Percentiles rank a stretch among this genome's conserved stretches.
Conservation (phyloP, 148 eudicot species). For the Chenopodium album region DNA sequence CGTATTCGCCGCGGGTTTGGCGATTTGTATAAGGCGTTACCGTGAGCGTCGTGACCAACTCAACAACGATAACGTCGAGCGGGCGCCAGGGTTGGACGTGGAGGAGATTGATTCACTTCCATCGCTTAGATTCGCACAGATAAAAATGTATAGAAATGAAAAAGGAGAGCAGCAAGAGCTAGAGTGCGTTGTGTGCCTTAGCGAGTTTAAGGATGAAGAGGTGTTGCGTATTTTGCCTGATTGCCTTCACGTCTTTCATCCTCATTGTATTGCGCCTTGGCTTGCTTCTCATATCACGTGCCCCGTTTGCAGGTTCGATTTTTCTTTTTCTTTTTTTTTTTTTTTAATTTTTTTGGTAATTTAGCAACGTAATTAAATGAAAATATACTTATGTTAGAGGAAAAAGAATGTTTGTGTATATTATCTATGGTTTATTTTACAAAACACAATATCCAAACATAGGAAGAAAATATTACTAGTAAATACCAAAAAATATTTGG, state of each 20-base stretch:
- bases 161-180: constrained; percentile 3
- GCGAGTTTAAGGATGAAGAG: constrained; percentile 40
- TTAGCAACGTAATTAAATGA: too few species aligned
- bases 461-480: too few species aligned
- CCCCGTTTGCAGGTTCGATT: constrained; percentile 39
- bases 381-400: too few species aligned
- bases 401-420: too few species aligned
- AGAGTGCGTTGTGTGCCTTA: constrained; percentile 50
- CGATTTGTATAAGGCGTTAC: constrained; percentile 10
- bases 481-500: too few species aligned
- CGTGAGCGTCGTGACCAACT: background rate
- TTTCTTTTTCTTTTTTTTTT: background rate
- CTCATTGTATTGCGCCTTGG: constrained; percentile 45
- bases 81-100: constrained; percentile 30
- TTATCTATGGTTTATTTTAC: too few species aligned
- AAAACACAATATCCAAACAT: too few species aligned
- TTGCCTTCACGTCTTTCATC: constrained; percentile 52
- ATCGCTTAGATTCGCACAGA: constrained; percentile 31
- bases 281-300: constrained; percentile 40
- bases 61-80: background rate
- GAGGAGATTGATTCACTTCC: constrained; percentile 39
- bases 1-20: background rate
- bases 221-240: constrained; percentile 31
- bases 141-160: constrained; percentile 35
- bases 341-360: background rate